Evolutionary conservation across 257 asterid genomes (phyloP).

Genomic region (Fraxinus excelsior): DNA sequence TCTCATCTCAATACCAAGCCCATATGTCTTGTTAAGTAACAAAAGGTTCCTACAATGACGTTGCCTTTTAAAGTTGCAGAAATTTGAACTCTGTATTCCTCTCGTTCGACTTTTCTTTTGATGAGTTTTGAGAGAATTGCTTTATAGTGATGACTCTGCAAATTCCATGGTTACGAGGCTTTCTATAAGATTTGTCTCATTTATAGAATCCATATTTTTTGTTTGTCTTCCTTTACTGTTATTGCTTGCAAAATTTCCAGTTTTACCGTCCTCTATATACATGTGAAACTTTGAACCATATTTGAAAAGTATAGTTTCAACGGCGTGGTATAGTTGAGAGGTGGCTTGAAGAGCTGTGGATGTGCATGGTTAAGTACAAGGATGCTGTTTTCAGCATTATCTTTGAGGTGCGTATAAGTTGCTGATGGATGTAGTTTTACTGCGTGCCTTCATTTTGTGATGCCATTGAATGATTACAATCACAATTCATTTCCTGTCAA

Average conservation of each 20-base stretch:
- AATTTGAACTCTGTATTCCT: background rate
- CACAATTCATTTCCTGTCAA: constrained; percentile 1
- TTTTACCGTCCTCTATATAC: constrained; percentile 3
- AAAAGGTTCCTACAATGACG: background rate
- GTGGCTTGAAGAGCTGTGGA: constrained; percentile 95
- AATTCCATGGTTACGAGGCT: background rate
- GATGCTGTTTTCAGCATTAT: constrained; percentile 60
- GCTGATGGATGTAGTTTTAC: constrained; percentile 20
- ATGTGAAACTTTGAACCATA: constrained; percentile 28
- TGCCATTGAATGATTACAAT: constrained; percentile 10
- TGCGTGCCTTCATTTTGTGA: background rate
- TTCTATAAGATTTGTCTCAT: constrained; percentile 4
- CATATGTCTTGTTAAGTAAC: background rate
- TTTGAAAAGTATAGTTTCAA: constrained; percentile 61
- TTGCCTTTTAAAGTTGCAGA: background rate
- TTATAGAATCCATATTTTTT: background rate
- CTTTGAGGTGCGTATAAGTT: constrained; percentile 65
- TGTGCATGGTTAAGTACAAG: constrained; percentile 73
- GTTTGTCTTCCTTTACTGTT: background rate
- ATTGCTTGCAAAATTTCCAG: constrained; percentile 22
- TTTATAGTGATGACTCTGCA: background rate
- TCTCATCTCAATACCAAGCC: background rate
- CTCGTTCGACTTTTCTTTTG: background rate
- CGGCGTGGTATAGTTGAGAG: constrained; percentile 82
- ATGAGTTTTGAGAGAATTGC: background rate